phyloP scores from a whole-genome alignment of 495 filamentous ascomycete species.

The Aspergillus sclerotiicarbonarius region DNA sequence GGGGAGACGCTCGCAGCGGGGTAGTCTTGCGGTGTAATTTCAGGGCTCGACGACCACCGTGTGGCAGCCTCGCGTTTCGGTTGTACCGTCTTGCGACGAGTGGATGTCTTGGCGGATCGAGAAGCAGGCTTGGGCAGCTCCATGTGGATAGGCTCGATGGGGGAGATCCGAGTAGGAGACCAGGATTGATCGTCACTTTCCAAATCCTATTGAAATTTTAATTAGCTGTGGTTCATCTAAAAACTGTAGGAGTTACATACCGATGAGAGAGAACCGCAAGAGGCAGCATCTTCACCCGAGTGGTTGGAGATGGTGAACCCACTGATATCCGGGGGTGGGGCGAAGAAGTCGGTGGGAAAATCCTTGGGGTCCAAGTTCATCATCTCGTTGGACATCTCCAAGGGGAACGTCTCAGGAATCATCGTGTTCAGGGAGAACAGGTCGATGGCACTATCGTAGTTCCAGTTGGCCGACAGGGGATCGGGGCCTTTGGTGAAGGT shows the following conservation, averaged over 20 bases:
- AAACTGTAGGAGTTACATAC: slow-evolving; percentile 22
- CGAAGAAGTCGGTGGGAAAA: slow-evolving; percentile 36
- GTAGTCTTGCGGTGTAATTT: slow-evolving; percentile 32
- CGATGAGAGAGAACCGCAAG: slow-evolving; percentile 28
- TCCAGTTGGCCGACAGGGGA: slow-evolving; percentile 43
- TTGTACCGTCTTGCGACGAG: slow-evolving; percentile 18
- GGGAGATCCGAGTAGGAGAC: slow-evolving; percentile 28
- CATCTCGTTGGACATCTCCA: slow-evolving; percentile 38
- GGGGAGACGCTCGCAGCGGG: slow-evolving; percentile 9
- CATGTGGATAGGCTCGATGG: slow-evolving; percentile 19
- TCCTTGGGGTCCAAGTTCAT: slow-evolving; percentile 35
- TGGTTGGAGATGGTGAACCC: slow-evolving; percentile 38
- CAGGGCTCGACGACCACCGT: slow-evolving; percentile 37
- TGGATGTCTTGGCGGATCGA: slow-evolving; percentile 12
- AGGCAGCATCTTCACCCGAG: slow-evolving; percentile 31
- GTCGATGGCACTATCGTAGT: slow-evolving; percentile 42
- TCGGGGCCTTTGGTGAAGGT: slow-evolving; percentile 25
- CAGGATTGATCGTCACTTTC: slow-evolving; percentile 46
- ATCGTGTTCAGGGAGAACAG: slow-evolving; percentile 39
- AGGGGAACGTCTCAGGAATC: slow-evolving; percentile 34
- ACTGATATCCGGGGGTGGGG: slow-evolving; percentile 32
- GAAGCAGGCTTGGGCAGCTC: slow-evolving; percentile 14
- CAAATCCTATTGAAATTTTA: slow-evolving; percentile 27
- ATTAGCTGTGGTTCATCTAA: slow-evolving; percentile 7
- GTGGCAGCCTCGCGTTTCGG: slow-evolving; percentile 14